These are phyloP conservation scores for Tulasnella sp. DNA, from an alignment of 768 basidiomycete species.

Conservation along the genomic window DNA sequence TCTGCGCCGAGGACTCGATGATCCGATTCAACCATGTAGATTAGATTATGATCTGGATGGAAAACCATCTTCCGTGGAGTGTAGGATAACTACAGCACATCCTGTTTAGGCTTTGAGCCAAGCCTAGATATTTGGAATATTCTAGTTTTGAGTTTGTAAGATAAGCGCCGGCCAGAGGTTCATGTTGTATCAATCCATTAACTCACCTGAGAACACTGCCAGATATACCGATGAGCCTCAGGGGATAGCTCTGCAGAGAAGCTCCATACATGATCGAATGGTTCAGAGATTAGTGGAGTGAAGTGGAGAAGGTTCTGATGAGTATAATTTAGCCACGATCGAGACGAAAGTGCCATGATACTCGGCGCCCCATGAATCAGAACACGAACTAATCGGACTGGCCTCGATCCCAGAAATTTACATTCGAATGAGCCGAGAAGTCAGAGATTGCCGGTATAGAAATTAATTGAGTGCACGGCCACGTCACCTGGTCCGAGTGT, in stretches of 20 bases:
- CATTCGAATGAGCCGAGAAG: background rate
- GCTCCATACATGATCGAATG: slow-evolving; percentile 91
- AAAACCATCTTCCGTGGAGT: slow-evolving; percentile 90
- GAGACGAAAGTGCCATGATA: slow-evolving; percentile 89
- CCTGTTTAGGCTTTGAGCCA: slow-evolving; percentile 90
- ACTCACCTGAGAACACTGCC: slow-evolving; percentile 84
- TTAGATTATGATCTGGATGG: slow-evolving; percentile 68
- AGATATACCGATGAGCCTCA: slow-evolving; percentile 90
- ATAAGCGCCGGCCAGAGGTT: too few relatives aligned
- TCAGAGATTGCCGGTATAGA: too few relatives aligned
- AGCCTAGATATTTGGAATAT: slow-evolving; percentile 95
- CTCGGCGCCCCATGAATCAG: slow-evolving; percentile 77
- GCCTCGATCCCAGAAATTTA: slow-evolving; percentile 89
- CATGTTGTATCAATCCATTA: too few relatives aligned
- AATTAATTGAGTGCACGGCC: too few relatives aligned
- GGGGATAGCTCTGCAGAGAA: slow-evolving; percentile 94
- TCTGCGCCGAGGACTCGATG: slow-evolving; percentile 71
- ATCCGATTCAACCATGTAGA: slow-evolving; percentile 93
- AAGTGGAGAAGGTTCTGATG: slow-evolving; percentile 96
- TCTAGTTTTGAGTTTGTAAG: too few relatives aligned
- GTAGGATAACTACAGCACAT: slow-evolving; percentile 76
- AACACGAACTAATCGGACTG: slow-evolving; percentile 77
- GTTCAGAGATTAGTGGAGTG: slow-evolving; percentile 92
- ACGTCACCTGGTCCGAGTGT: slow-evolving; percentile 83
- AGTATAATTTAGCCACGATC: slow-evolving; percentile 96